Conservation (phyloP, 169 alveolate genomes). For the Eimeria tenella region DNA sequence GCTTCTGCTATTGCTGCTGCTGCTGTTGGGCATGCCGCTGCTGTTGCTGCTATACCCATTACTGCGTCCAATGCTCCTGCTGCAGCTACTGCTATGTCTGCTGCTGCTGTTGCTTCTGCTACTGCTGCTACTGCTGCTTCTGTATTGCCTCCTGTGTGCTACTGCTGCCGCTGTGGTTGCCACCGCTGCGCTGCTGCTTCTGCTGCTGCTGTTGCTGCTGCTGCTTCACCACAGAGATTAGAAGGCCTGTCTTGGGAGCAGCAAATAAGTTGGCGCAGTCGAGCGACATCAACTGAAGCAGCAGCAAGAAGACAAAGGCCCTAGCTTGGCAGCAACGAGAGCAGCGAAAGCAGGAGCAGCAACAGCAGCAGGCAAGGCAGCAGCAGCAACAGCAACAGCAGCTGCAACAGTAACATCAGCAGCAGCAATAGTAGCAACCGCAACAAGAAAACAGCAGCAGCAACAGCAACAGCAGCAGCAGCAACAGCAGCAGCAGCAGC, state of each 20-base stretch:
- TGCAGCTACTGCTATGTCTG: too few species aligned
- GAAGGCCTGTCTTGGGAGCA: neutral
- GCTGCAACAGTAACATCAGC: neutral
- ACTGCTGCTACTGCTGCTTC: too few species aligned
- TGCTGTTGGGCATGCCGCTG: neutral
- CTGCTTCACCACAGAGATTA: slow-evolving; percentile 2
- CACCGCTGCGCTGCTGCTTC: too few species aligned
- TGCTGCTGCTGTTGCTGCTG: too few species aligned
- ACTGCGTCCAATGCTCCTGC: too few species aligned
- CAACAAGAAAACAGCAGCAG: neutral
- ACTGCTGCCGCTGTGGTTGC: too few species aligned
- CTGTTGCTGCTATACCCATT: neutral
- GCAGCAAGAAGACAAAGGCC: too few species aligned
- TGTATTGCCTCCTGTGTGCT: too few species aligned
- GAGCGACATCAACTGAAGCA: neutral
- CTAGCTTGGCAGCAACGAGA: too few species aligned
- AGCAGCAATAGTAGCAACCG: neutral
- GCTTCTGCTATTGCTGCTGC: neutral
- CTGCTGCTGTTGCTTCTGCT: too few species aligned
- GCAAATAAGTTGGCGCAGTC: neutral
- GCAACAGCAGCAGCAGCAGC: neutral
- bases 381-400: slow-evolving; percentile 16
- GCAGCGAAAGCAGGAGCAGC: too few species aligned
- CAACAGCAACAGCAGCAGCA: neutral
- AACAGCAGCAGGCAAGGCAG: too few species aligned